Conservation (phyloP, 257 asterid genomes). For the Haberlea rhodopensis region DNA sequence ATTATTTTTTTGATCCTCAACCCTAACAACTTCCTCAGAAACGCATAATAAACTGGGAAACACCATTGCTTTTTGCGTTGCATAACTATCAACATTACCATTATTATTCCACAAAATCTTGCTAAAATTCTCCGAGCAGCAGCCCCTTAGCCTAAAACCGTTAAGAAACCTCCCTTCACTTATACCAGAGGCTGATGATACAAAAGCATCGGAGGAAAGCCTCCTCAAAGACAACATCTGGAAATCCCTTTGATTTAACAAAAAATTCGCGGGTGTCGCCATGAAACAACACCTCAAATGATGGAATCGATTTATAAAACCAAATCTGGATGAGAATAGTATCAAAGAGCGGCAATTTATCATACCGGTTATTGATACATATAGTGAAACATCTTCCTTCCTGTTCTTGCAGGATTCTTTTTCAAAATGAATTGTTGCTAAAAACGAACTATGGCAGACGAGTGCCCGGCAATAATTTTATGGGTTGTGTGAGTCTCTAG, state of each 20-base stretch:
- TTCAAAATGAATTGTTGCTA: too few species aligned
- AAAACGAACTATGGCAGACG: not conserved
- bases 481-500: not conserved
- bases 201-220: conserved; percentile 28
- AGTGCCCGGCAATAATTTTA: too few species aligned
- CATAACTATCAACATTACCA: conserved; percentile 25
- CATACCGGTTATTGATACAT: conserved; percentile 60
- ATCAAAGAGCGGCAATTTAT: conserved; percentile 38
- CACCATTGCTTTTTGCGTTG: conserved; percentile 33
- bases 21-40: conserved; percentile 38
- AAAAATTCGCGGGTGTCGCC: conserved; percentile 53
- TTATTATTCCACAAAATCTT: conserved; percentile 24
- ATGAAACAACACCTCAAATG: conserved; percentile 33
- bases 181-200: conserved; percentile 24
- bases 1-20: conserved; percentile 24
- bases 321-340: conserved; percentile 15
- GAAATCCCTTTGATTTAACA: conserved; percentile 39
- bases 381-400: not conserved
- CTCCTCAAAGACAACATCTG: conserved; percentile 32
- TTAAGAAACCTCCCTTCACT: conserved; percentile 30
- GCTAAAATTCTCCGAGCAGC: conserved; percentile 30
- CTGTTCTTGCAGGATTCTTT: not conserved
- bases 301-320: conserved; percentile 22
- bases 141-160: conserved; percentile 35
- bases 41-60: conserved; percentile 39